Evolutionary conservation across 2,329 filamentous ascomycete species (phyloP).

Genomic region (Aphanocladium album): DNA sequence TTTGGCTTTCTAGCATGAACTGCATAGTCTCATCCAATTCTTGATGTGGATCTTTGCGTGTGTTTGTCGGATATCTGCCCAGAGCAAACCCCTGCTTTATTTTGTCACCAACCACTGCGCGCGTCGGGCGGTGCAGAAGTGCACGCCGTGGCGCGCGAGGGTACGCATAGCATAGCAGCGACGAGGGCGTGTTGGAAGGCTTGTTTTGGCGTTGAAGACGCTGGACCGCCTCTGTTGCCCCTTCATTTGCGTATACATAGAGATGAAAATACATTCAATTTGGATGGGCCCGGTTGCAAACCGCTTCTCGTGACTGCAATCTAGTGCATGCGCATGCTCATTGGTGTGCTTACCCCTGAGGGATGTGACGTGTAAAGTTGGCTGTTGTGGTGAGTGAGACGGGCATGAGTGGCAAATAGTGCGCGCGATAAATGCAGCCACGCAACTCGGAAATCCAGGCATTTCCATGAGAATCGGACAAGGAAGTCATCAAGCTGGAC

Average conservation of each 20-base stretch:
- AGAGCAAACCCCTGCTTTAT: background rate
- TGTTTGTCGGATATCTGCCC: background rate
- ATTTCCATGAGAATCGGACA: background rate
- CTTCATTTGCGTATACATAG: constrained; percentile 4
- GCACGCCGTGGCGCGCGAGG: background rate
- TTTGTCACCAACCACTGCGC: background rate
- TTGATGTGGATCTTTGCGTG: background rate
- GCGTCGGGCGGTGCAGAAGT: constrained; percentile 1
- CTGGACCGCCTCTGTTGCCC: background rate
- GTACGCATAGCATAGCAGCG: constrained; percentile 6
- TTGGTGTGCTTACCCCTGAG: constrained; percentile 7
- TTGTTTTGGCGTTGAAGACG: background rate
- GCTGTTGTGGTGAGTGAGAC: constrained; percentile 1
- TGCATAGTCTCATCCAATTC: constrained; percentile 4
- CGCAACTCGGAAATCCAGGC: background rate
- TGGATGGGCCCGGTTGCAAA: background rate
- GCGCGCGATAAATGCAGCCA: constrained; percentile 1
- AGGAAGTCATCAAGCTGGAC: background rate
- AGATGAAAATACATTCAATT: constrained; percentile 2
- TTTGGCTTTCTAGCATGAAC: background rate
- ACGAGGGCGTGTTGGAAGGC: background rate
- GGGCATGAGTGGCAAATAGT: constrained; percentile 5
- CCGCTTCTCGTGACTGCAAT: background rate
- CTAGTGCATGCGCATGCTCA: background rate
- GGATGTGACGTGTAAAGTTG: constrained; percentile 4